Evolutionary conservation across 1,284 basidiomycete species (phyloP), one percentile per base, ranked within the genome.

Genomic region (Bjerkandera adusta): DNA sequence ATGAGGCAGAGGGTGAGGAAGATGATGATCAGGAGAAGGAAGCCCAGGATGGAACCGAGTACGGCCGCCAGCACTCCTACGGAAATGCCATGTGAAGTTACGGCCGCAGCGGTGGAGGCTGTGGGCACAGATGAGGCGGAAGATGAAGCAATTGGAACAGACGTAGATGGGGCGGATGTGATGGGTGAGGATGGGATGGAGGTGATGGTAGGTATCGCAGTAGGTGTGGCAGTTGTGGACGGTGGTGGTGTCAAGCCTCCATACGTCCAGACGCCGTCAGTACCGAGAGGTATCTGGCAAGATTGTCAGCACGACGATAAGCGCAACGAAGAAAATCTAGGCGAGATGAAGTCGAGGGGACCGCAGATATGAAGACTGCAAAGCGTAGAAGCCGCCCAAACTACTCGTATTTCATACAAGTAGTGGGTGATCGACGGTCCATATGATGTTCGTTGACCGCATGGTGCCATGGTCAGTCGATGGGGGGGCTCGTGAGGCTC

Each of bases 271-370:
- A 63, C 62, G 21, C 72, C 71, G 49, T 83, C 68, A 12, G 77
- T 68, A 38, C 77, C 79, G 26, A 88, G 68, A 34, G 85, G 85
- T 54, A 88, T 85, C 85, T 86, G 52, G 52, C 56, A 70, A 12
- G 27, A 13, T n/a, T n/a, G n/a, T n/a, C n/a, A n/a, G n/a, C n/a
- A n/a, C n/a, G n/a, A n/a, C n/a, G n/a, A n/a, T n/a, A n/a, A n/a
- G n/a, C n/a, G n/a, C n/a, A n/a, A n/a, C n/a, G n/a, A n/a, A n/a
- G n/a, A n/a, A n/a, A n/a, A n/a, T n/a, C n/a, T n/a, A n/a, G n/a
- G n/a, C n/a, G n/a, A n/a, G n/a, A n/a, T n/a, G n/a, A n/a, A n/a
- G n/a, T n/a, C n/a, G n/a, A n/a, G n/a, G n/a, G n/a, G n/a, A n/a
- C n/a, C n/a, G n/a, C n/a, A n/a, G n/a, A n/a, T n/a, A n/a, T n/a